phyloP scores from a whole-genome alignment of 2,329 filamentous ascomycete genomes.

The Dothiorella sarmentorum region DNA sequence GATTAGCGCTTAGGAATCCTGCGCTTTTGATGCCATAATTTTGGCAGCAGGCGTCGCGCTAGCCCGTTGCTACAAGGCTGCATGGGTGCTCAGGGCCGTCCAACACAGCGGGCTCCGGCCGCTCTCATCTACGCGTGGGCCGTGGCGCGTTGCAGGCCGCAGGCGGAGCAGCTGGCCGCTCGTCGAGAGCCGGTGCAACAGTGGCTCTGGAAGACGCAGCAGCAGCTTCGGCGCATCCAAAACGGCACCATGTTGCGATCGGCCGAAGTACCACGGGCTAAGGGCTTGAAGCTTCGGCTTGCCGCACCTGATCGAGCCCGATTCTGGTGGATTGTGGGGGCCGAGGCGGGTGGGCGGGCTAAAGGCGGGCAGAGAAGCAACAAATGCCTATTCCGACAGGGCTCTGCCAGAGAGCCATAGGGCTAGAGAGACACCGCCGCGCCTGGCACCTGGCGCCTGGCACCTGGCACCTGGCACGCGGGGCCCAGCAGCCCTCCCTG shows the following conservation, averaged over 20 bases:
- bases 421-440: background rate
- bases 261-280: slow-evolving; percentile 11
- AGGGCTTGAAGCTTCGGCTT: background rate
- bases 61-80: slow-evolving; percentile 27
- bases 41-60: slow-evolving; percentile 24
- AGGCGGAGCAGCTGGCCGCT: background rate
- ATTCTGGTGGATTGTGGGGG: too few relatives aligned
- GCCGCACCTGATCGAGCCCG: slow-evolving; percentile 2
- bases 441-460: too few relatives aligned
- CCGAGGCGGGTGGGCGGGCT: background rate
- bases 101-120: slow-evolving; percentile 9
- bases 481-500: too few relatives aligned
- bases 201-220: background rate
- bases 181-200: background rate
- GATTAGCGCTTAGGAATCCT: slow-evolving; percentile 19
- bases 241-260: slow-evolving; percentile 18
- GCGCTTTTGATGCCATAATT: slow-evolving; percentile 24
- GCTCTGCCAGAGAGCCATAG: too few relatives aligned
- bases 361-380: background rate
- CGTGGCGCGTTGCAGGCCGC: background rate
- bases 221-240: slow-evolving; percentile 12
- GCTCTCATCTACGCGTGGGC: too few relatives aligned
- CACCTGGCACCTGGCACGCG: too few relatives aligned
- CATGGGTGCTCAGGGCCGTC: slow-evolving; percentile 19
- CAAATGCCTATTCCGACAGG: slow-evolving; percentile 4